Evolutionary conservation across 2,329 filamentous ascomycete species (phyloP).

Genomic region (Periglandula ipomoeae): DNA sequence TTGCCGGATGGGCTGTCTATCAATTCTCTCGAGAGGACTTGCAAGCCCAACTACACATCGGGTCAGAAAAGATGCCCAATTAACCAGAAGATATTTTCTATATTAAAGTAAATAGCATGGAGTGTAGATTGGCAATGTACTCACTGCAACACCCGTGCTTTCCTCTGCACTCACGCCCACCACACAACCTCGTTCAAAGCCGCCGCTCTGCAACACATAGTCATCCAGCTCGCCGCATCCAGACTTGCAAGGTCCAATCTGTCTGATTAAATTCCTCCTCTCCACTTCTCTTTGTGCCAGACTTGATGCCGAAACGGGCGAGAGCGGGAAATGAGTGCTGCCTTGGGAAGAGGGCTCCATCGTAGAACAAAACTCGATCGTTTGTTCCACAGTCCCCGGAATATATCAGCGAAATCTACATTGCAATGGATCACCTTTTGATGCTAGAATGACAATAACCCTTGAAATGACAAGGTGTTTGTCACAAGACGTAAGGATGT

Average conservation of each 20-base stretch:
- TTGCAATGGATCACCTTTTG: no score
- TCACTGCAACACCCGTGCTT: conserved; percentile 37
- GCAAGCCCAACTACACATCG: conserved; percentile 33
- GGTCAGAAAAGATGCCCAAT: background rate
- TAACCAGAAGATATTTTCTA: background rate
- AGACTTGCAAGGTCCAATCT: conserved; percentile 24
- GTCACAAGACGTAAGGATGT: no score
- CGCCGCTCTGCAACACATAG: conserved; percentile 37
- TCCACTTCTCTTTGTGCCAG: conserved; percentile 30
- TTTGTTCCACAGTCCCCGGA: no score
- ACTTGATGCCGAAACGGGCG: conserved; percentile 35
- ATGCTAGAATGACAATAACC: no score
- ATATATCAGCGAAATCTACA: no score
- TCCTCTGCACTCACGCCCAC: conserved; percentile 45
- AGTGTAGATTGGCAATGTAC: no score
- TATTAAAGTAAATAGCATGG: background rate
- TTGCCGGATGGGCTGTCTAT: conserved; percentile 16
- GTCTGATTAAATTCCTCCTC: conserved; percentile 22
- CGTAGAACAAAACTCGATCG: no score
- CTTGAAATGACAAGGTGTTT: no score
- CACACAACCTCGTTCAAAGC: conserved; percentile 40
- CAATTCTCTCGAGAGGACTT: conserved; percentile 34
- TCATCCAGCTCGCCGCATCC: conserved; percentile 42
- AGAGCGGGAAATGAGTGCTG: conserved; percentile 34
- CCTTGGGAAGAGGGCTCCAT: conserved; percentile 25